Conservation (phyloP, 768 basidiomycete species). For the Gymnopilus dilepis region DNA sequence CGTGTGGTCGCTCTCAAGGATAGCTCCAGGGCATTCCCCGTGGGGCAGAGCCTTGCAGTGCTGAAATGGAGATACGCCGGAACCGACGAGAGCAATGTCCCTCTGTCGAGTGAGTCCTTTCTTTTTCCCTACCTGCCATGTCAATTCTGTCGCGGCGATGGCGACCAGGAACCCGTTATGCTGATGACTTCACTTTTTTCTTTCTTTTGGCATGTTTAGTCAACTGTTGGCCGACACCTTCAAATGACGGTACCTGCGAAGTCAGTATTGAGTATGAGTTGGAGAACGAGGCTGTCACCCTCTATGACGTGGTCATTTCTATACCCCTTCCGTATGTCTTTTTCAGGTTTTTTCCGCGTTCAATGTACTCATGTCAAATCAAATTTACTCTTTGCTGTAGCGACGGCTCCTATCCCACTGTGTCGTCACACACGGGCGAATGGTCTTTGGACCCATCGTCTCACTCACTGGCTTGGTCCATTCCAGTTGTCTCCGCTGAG, state of each 20-base stretch:
- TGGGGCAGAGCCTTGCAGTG: slow-evolving; percentile 85
- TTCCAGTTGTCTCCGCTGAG: slow-evolving; percentile 65
- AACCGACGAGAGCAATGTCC: slow-evolving; percentile 90
- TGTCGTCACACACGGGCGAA: slow-evolving; percentile 74
- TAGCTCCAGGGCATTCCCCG: slow-evolving; percentile 80
- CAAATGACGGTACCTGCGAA: slow-evolving; percentile 90
- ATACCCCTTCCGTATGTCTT: slow-evolving; percentile 84
- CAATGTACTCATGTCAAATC: not conserved
- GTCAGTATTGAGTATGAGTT: slow-evolving; percentile 98
- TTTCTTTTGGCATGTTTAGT: slow-evolving; percentile 50
- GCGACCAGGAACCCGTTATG: not conserved
- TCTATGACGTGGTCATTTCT: slow-evolving; percentile 86
- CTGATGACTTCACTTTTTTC: not conserved
- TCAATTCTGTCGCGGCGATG: not conserved
- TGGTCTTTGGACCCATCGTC: slow-evolving; percentile 84
- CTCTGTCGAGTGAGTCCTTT: slow-evolving; percentile 77
- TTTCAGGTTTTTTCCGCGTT: not conserved
- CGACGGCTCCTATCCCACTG: slow-evolving; percentile 83
- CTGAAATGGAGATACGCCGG: slow-evolving; percentile 92
- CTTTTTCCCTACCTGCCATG: not conserved
- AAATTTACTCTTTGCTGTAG: slow-evolving; percentile 37
- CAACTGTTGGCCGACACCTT: slow-evolving; percentile 96
- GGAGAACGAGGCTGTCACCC: slow-evolving; percentile 78
- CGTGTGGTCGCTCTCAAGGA: slow-evolving; percentile 86
- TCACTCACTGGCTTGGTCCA: slow-evolving; percentile 87